These are phyloP conservation scores for Phyllosticta citriasiana DNA, from an alignment of 2,329 filamentous ascomycete genomes.

Conservation along the genomic window DNA sequence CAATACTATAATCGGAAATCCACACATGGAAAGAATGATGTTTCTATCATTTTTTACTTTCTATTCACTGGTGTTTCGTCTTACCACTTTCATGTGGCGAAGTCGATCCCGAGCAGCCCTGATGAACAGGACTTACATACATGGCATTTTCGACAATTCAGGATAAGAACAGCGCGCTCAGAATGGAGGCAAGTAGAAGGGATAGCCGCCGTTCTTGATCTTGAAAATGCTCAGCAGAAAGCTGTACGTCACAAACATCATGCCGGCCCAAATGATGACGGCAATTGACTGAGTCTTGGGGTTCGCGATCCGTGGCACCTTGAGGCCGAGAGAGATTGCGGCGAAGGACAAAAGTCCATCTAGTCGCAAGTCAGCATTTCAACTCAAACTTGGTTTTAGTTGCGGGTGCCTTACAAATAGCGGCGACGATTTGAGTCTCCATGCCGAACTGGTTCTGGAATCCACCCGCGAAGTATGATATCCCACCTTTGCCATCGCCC, in stretches of 20 bases:
- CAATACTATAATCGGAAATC: too few relatives aligned
- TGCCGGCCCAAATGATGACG: slow-evolving; percentile 66
- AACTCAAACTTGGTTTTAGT: not conserved
- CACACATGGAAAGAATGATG: too few relatives aligned
- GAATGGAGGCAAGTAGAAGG: slow-evolving; percentile 89
- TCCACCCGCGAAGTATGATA: slow-evolving; percentile 81
- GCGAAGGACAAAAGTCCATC: slow-evolving; percentile 79
- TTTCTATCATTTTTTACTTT: not conserved
- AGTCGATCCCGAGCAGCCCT: not conserved
- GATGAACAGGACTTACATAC: not conserved
- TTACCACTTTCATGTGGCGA: not conserved
- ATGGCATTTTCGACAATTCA: not conserved
- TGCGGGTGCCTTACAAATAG: slow-evolving; percentile 62
- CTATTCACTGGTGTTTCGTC: not conserved
- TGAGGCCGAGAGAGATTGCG: slow-evolving; percentile 50
- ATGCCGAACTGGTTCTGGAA: slow-evolving; percentile 92
- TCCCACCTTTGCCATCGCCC: slow-evolving; percentile 72
- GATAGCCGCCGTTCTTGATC: slow-evolving; percentile 89
- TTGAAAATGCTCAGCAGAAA: slow-evolving; percentile 91
- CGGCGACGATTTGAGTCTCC: slow-evolving; percentile 90
- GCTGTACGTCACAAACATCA: slow-evolving; percentile 80
- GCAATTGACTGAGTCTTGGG: slow-evolving; percentile 68
- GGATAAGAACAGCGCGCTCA: slow-evolving; percentile 24
- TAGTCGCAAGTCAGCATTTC: slow-evolving; percentile 23
- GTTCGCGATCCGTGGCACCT: slow-evolving; percentile 81